Percentiles rank a stretch among this genome's conserved stretches.
Evolutionary conservation across 1,284 basidiomycete species (phyloP).

Genomic region (Moniliophthora roreri): DNA sequence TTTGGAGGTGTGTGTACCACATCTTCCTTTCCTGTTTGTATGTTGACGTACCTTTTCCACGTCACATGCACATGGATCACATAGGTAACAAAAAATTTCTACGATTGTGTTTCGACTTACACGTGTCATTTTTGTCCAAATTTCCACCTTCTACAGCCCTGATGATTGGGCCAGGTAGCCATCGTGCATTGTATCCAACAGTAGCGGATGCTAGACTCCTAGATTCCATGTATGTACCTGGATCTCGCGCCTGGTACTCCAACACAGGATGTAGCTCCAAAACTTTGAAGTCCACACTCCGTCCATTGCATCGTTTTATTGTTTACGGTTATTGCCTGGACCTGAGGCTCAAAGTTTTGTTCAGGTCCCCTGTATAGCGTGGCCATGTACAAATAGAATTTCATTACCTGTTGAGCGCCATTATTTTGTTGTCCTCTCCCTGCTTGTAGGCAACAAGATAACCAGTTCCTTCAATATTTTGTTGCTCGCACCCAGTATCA

Average conservation of each 20-base stretch:
- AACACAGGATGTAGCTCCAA: no score
- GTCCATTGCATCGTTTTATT: no score
- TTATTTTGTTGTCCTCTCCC: no score
- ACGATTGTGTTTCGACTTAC: neutral
- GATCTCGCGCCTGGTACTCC: neutral
- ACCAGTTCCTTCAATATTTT: no score
- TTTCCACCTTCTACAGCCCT: constrained; percentile 22
- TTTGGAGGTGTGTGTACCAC: constrained; percentile 19
- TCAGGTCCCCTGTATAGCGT: no score
- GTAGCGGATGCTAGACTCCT: constrained; percentile 16
- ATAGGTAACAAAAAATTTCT: constrained; percentile 1
- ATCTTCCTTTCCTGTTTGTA: neutral
- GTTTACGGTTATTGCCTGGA: no score
- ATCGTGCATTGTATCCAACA: constrained; percentile 10
- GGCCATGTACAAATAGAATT: no score
- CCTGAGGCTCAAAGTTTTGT: no score
- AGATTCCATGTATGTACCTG: constrained; percentile 17
- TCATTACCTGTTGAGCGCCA: no score
- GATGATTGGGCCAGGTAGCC: constrained; percentile 17
- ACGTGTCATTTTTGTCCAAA: constrained; percentile 13
- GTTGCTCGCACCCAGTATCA: no score
- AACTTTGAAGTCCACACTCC: no score
- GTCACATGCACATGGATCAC: constrained; percentile 22
- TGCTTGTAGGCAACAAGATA: no score
- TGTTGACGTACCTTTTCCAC: neutral